Evolutionary conservation across 768 basidiomycete species (phyloP), one percentile per base, ranked within the genome.

Genomic region (Pleurotus platypus): DNA sequence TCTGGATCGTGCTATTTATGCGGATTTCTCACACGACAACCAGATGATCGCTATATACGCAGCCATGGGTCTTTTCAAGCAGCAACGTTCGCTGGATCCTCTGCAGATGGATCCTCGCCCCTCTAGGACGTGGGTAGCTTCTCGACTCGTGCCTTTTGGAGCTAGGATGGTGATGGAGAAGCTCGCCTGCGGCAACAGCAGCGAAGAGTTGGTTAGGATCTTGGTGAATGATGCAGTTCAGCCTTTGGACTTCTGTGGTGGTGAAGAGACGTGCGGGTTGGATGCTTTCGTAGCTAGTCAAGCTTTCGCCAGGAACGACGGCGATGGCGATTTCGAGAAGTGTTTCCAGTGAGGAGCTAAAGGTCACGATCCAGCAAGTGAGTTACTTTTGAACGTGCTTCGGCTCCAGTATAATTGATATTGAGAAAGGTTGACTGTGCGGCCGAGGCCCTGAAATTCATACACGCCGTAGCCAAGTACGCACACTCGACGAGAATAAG

Each of bases 21-120:
- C 81, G 18, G 92, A 94, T 70, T 93, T 94, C 68, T 83, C 89
- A 6, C 92, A 94, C 66, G 92, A 94, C 66, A 91, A 93, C 67
- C 76, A 88, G 65, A 90, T 95, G 83, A 74, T 90, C 40, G 85
- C 90, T 37, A 87, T 94, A 49, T 88, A 85, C 61, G 78, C 69
- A 72, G 90, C 65, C 57, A 83, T 72, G 70, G 92, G 81, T 42
- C 76, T 81, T 49, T 83, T 79, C 67, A 67, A 57, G 5, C 79
- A 78, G 59, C 56, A 55, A 12, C 49, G 8, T 4, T 61, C 69
- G n/a, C 68, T 75, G 26, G 70, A 76, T 62, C 73, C 76, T 0
- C 11, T 37, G 12, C 2, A 53, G 13, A 62, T 61, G 3, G 53
- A 43, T 7, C 69, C 70, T 22, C 67, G 79, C 24, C 64, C 69